Evolutionary conservation across 1,284 basidiomycete species (phyloP).

Genomic region (Fomitopsis palustris): DNA sequence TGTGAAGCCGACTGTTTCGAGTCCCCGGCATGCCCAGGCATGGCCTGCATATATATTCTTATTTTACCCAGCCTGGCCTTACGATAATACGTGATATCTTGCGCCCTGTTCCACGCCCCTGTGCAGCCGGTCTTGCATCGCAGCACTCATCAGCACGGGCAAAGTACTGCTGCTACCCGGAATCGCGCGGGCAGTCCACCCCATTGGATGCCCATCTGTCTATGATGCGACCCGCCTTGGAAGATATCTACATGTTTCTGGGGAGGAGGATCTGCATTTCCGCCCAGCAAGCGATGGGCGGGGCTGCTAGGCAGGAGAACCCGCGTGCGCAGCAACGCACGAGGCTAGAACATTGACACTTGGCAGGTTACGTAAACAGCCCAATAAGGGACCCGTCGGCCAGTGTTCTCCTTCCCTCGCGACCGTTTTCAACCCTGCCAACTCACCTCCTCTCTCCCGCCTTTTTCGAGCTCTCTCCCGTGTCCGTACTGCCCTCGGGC

Average conservation of each 20-base stretch:
- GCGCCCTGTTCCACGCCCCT: too few relatives aligned
- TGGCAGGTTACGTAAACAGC: not conserved
- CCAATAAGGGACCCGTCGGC: constrained; percentile 14
- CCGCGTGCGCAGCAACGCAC: not conserved
- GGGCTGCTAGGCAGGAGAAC: not conserved
- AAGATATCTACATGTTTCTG: not conserved
- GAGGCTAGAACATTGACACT: not conserved
- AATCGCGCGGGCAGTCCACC: too few relatives aligned
- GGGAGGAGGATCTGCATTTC: not conserved
- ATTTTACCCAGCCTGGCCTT: too few relatives aligned
- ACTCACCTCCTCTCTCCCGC: constrained; percentile 12
- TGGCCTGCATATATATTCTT: not conserved
- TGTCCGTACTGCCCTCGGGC: constrained; percentile 17
- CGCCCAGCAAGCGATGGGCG: not conserved
- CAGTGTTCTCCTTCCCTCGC: constrained; percentile 23
- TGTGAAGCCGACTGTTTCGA: not conserved
- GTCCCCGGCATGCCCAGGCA: not conserved
- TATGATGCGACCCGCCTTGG: too few relatives aligned
- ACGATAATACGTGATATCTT: too few relatives aligned
- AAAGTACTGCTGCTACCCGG: too few relatives aligned
- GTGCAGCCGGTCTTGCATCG: too few relatives aligned
- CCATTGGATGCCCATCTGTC: too few relatives aligned
- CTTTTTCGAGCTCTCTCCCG: constrained; percentile 13
- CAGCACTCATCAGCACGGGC: too few relatives aligned
- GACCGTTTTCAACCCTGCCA: constrained; percentile 8